Evolutionary conservation across 2,329 filamentous ascomycete species (phyloP).

Genomic region (Albophoma yamanashiensis): DNA sequence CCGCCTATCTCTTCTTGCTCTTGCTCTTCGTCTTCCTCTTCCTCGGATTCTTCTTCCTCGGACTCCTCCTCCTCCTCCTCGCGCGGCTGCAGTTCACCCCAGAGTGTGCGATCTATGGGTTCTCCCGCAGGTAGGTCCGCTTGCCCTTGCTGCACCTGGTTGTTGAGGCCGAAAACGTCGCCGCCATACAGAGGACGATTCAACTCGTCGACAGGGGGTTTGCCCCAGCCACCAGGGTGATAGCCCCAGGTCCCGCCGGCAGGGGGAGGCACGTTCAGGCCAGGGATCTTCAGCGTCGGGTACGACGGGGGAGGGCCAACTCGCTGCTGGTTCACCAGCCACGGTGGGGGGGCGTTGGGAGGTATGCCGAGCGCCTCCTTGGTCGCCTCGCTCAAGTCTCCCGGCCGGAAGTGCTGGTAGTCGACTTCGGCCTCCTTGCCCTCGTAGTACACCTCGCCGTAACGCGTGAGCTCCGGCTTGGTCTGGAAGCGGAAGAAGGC

Average conservation of each 20-base stretch:
- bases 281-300: slow-evolving; percentile 87
- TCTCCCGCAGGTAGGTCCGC: slow-evolving; percentile 47
- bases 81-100: slow-evolving; percentile 82
- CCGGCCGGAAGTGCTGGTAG: slow-evolving; percentile 77
- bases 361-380: slow-evolving; percentile 92
- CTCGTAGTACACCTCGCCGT: slow-evolving; percentile 98
- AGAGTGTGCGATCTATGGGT: slow-evolving; percentile 75
- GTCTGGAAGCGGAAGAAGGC: slow-evolving; percentile 98
- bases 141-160: slow-evolving; percentile 28
- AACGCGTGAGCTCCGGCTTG: slow-evolving; percentile 86
- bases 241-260: slow-evolving; percentile 89
- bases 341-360: slow-evolving; percentile 84
- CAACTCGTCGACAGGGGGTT: slow-evolving; percentile 88
- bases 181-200: slow-evolving; percentile 87
- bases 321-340: slow-evolving; percentile 94
- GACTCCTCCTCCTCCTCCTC: slow-evolving; percentile 67
- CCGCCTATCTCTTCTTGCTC: slow-evolving; percentile 19
- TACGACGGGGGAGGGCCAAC: slow-evolving; percentile 91
- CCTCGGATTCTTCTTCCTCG: slow-evolving; percentile 65
- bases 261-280: slow-evolving; percentile 86
- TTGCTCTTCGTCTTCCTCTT: slow-evolving; percentile 42
- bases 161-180: slow-evolving; percentile 77
- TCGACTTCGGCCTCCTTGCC: slow-evolving; percentile 98
- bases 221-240: slow-evolving; percentile 89
- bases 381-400: slow-evolving; percentile 79